Evolutionary conservation across 306 rosid species (phyloP).

Genomic region (Casuarina glauca): DNA sequence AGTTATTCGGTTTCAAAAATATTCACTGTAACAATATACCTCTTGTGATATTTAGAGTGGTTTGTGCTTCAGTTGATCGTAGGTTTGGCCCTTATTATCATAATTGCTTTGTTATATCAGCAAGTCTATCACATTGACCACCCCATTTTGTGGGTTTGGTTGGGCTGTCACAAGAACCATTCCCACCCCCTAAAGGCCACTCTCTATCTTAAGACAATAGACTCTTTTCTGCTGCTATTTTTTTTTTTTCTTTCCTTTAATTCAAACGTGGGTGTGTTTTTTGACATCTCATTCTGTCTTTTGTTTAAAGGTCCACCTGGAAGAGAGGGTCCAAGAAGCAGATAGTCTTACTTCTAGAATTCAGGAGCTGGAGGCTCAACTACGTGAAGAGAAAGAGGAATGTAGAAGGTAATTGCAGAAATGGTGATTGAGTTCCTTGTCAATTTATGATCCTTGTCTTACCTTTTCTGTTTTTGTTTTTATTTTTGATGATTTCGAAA

Average conservation of each 20-base stretch:
- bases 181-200: not conserved
- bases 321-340: conserved; percentile 78
- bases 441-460: conserved; percentile 25
- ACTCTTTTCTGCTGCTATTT: conserved; percentile 8
- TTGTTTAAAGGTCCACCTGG: conserved; percentile 55
- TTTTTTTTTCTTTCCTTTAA: conserved; percentile 8
- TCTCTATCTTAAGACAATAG: not conserved
- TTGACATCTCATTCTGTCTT: conserved; percentile 18
- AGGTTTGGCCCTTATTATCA: not conserved
- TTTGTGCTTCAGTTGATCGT: not conserved
- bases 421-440: conserved; percentile 10
- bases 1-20: not conserved
- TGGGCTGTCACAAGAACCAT: not conserved
- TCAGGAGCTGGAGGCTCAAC: conserved; percentile 84
- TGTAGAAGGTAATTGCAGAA: conserved; percentile 56
- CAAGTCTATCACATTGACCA: not conserved
- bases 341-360: conserved; percentile 82
- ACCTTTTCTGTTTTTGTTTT: not conserved
- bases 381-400: conserved; percentile 69
- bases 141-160: not conserved
- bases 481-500: conserved; percentile 24
- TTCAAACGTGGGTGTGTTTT: conserved; percentile 6
- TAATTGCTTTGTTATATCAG: not conserved
- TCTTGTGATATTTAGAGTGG: not conserved
- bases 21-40: not conserved